phyloP scores from a whole-genome alignment of 2,329 filamentous ascomycete species.

The Sclerotinia sclerotiorum region DNA sequence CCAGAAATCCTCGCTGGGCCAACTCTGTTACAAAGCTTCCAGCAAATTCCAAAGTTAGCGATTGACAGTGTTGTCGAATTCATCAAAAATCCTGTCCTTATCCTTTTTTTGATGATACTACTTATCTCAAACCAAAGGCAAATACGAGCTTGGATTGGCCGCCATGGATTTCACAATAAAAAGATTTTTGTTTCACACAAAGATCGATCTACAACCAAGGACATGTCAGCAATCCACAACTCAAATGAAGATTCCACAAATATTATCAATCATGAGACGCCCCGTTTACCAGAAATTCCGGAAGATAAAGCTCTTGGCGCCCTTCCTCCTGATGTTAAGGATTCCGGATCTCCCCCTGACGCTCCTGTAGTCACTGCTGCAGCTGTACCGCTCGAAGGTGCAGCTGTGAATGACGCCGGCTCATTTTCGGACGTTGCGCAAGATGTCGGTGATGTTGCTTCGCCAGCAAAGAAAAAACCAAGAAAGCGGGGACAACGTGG shows the following conservation, averaged over 20 bases:
- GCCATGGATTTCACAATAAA: constrained; percentile 19
- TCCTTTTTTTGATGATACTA: constrained; percentile 41
- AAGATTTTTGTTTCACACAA: constrained; percentile 23
- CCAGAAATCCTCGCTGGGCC: constrained; percentile 42
- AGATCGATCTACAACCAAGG: constrained; percentile 28
- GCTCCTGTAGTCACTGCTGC: not conserved
- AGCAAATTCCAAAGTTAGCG: constrained; percentile 51
- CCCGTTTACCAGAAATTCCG: not conserved
- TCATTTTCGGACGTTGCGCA: not conserved
- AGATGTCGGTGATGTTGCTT: constrained; percentile 19
- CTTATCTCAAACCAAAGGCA: constrained; percentile 34
- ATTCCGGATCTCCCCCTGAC: not conserved
- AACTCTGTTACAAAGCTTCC: constrained; percentile 51
- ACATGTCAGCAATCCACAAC: constrained; percentile 22
- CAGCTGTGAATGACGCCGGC: constrained; percentile 5
- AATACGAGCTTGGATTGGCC: constrained; percentile 40
- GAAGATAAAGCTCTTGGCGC: constrained; percentile 7
- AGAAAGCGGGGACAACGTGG: constrained; percentile 67
- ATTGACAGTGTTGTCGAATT: constrained; percentile 54
- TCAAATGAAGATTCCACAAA: not conserved
- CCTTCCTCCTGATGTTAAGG: not conserved
- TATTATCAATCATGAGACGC: not conserved
- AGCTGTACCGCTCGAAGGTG: constrained; percentile 1
- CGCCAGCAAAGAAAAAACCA: constrained; percentile 54
- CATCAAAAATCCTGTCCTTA: constrained; percentile 51